These are phyloP conservation scores for Rhexocercosporidium sp. DNA, from an alignment of 2,329 filamentous ascomycete genomes.

Conservation along the genomic window DNA sequence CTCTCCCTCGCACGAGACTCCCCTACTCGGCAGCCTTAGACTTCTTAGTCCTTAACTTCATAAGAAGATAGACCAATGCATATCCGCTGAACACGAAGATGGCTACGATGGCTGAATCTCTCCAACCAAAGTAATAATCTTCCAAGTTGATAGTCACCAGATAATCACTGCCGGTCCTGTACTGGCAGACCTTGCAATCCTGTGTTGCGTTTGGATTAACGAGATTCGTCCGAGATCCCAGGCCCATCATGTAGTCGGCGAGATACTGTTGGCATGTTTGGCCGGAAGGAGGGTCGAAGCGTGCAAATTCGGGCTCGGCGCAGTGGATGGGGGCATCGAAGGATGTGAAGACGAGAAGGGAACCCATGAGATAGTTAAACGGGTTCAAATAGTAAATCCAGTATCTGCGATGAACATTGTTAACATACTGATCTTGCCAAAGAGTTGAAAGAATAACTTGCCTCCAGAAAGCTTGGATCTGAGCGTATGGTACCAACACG, in stretches of 20 bases:
- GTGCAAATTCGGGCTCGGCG: constrained; percentile 57
- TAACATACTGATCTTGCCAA: neutral
- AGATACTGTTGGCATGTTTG: constrained; percentile 67
- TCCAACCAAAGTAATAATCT: constrained; percentile 69
- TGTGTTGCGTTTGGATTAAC: constrained; percentile 62
- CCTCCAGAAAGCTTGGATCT: constrained; percentile 41
- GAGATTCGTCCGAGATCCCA: constrained; percentile 56
- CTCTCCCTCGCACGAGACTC: neutral
- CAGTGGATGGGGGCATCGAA: constrained; percentile 56
- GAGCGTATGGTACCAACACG: constrained; percentile 73
- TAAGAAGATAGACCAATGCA: constrained; percentile 51
- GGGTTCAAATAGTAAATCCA: constrained; percentile 68
- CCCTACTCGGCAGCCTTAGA: constrained; percentile 47
- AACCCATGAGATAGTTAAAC: constrained; percentile 71
- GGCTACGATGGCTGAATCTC: constrained; percentile 60
- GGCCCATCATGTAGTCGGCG: constrained; percentile 52
- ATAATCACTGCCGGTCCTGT: constrained; percentile 62
- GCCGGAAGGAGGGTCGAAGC: constrained; percentile 65
- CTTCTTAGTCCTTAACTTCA: constrained; percentile 54
- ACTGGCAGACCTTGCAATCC: constrained; percentile 66
- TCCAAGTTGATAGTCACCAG: constrained; percentile 62
- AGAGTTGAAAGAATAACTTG: neutral
- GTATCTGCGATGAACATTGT: constrained; percentile 24
- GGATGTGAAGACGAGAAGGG: constrained; percentile 68
- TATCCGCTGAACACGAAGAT: constrained; percentile 51